A percentile compares a stretch with the other conserved stretches of the same genome.
Conservation (phyloP, 495 filamentous ascomycete species). For the Aspergillus haitiensis region DNA sequence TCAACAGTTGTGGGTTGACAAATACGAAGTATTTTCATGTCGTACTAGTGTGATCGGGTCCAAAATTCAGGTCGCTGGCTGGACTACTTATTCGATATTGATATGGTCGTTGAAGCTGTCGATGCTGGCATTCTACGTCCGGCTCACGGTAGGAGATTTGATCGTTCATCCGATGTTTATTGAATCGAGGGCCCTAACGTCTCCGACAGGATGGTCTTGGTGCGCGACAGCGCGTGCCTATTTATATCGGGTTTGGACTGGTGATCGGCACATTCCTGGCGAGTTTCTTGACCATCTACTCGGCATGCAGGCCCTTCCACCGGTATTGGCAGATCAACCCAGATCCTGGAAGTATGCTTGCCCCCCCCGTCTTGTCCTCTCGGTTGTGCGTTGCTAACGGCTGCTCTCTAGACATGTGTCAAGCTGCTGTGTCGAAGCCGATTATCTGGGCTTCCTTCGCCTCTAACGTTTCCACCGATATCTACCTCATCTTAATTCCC, state of each 20-base stretch:
- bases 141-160: slow-evolving; percentile 49
- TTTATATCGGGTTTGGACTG: slow-evolving; percentile 48
- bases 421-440: slow-evolving; percentile 48
- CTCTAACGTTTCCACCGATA: slow-evolving; percentile 50
- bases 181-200: slow-evolving; percentile 8
- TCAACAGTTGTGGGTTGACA: not conserved
- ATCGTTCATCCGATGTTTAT: not conserved
- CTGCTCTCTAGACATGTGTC: slow-evolving; percentile 42
- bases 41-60: slow-evolving; percentile 47
- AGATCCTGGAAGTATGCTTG: slow-evolving; percentile 50
- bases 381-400: not conserved
- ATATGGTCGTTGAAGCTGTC: slow-evolving; percentile 54
- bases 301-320: slow-evolving; percentile 48
- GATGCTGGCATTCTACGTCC: slow-evolving; percentile 53
- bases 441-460: slow-evolving; percentile 48
- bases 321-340: slow-evolving; percentile 59
- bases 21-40: not conserved
- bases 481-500: slow-evolving; percentile 55
- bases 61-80: slow-evolving; percentile 55
- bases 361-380: not conserved
- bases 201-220: slow-evolving; percentile 34
- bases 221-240: slow-evolving; percentile 40
- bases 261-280: slow-evolving; percentile 46
- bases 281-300: slow-evolving; percentile 46
- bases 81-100: slow-evolving; percentile 53